Percentiles rank a stretch among this genome's conserved stretches.
These are phyloP conservation scores for Candida tropicalis DNA, from an alignment of 1,139 yeast genomes.

Conservation along the genomic window DNA sequence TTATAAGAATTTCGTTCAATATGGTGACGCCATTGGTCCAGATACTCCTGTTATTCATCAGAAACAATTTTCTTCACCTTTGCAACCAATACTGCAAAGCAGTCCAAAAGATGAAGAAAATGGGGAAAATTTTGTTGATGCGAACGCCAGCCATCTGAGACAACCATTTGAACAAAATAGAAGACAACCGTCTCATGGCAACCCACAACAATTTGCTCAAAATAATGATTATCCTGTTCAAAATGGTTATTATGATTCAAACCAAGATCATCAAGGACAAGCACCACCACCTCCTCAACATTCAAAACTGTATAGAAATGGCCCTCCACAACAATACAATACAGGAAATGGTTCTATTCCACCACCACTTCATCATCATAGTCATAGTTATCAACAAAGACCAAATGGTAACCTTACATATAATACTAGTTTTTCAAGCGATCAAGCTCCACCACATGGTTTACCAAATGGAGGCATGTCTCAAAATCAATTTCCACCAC, in stretches of 20 bases:
- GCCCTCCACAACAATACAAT: constrained; percentile 8
- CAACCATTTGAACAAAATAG: constrained; percentile 1
- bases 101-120: not conserved
- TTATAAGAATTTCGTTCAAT: constrained; percentile 47
- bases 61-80: constrained; percentile 4
- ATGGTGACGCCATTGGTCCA: constrained; percentile 28
- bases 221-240: not conserved
- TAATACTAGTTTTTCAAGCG: constrained; percentile 16
- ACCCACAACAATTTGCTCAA: constrained; percentile 14
- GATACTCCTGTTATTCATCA: constrained; percentile 7
- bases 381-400: constrained; percentile 7
- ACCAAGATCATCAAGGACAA: constrained; percentile 16
- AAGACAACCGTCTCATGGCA: constrained; percentile 26
- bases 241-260: constrained; percentile 13
- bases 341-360: constrained; percentile 2
- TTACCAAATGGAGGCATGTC: constrained; percentile 40
- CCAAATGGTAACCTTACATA: constrained; percentile 3
- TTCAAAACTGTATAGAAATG: constrained; percentile 6
- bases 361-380: constrained; percentile 3
- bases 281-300: constrained; percentile 4
- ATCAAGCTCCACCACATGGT: constrained; percentile 41
- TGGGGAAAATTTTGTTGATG: constrained; percentile 12
- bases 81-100: constrained; percentile 6
- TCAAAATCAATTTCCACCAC: constrained; percentile 30
- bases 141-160: not conserved